A percentile compares a stretch with the other conserved stretches of the same genome.
phyloP scores from a whole-genome alignment of 345 rosid genomes.

The Dipteronia dyeriana region DNA sequence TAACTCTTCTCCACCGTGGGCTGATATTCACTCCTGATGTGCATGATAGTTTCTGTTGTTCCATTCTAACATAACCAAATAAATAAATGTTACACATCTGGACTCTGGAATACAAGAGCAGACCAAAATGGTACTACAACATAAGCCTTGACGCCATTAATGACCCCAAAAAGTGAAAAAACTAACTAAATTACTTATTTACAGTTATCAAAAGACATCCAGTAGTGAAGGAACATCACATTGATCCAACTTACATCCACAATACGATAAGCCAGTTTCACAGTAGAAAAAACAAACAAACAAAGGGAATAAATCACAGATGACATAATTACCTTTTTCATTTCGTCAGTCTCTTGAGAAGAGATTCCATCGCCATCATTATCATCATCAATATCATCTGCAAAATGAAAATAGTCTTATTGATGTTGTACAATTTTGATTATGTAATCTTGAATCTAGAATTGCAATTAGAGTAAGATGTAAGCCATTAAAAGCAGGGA shows the following conservation, averaged over 20 bases:
- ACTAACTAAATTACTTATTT: neutral
- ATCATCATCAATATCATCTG: slow-evolving; percentile 55
- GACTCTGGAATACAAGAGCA: neutral
- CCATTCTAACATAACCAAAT: slow-evolving; percentile 27
- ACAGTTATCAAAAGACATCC: neutral
- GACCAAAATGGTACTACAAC: neutral
- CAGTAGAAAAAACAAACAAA: neutral
- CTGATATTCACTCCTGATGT: slow-evolving; percentile 32
- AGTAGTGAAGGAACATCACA: neutral
- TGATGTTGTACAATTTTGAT: no score
- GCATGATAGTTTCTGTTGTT: slow-evolving; percentile 11
- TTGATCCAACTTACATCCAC: neutral
- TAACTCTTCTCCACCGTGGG: slow-evolving; percentile 36
- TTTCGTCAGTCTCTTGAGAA: slow-evolving; percentile 33
- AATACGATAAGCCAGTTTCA: slow-evolving; percentile 3
- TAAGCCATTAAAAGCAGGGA: no score
- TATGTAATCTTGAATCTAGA: no score
- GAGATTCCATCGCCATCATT: slow-evolving; percentile 27
- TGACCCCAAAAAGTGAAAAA: neutral
- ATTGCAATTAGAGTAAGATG: no score
- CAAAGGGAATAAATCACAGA: neutral
- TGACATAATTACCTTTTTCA: slow-evolving; percentile 36
- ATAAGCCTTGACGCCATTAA: neutral
- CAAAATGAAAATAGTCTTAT: slow-evolving; percentile 12
- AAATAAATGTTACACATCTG: neutral